Conservation (phyloP, 2,329 filamentous ascomycete species). For the Elsinoe ampelina region DNA sequence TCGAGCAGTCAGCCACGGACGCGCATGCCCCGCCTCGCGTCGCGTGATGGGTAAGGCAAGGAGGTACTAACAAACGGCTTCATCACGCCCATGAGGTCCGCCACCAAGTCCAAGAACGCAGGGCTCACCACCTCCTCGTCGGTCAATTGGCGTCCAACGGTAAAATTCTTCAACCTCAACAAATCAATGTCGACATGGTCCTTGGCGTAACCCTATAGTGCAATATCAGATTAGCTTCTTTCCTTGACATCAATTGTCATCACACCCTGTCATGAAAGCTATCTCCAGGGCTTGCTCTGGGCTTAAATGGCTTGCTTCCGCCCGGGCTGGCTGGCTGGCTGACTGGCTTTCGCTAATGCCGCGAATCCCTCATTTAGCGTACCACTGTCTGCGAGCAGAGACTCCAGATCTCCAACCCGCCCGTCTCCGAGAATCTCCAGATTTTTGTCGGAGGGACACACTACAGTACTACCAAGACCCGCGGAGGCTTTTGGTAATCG, state of each 20-base stretch:
- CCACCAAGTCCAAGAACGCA: slow-evolving; percentile 56
- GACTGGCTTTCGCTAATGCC: slow-evolving; percentile 5
- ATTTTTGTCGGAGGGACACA: not conserved
- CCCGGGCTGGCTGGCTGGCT: not conserved
- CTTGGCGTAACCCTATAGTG: slow-evolving; percentile 57
- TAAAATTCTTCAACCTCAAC: slow-evolving; percentile 71
- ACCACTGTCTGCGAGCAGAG: not conserved
- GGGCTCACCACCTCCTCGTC: slow-evolving; percentile 56
- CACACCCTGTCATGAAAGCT: not conserved
- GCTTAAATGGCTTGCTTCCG: not conserved
- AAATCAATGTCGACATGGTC: slow-evolving; percentile 73
- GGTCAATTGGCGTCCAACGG: slow-evolving; percentile 55
- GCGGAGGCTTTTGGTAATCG: not conserved
- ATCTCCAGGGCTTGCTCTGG: not conserved
- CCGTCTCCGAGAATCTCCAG: not conserved
- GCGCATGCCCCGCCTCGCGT: not conserved
- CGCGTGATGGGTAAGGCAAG: not conserved
- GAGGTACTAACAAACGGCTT: slow-evolving; percentile 64
- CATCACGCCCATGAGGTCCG: slow-evolving; percentile 56
- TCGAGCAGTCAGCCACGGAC: slow-evolving; percentile 6
- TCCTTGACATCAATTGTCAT: not conserved
- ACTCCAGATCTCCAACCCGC: not conserved
- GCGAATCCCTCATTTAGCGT: slow-evolving; percentile 6
- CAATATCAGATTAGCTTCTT: not conserved
- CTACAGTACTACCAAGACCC: not conserved